Conservation (phyloP, 768 basidiomycete species). For the Lactifluus pinguis region DNA sequence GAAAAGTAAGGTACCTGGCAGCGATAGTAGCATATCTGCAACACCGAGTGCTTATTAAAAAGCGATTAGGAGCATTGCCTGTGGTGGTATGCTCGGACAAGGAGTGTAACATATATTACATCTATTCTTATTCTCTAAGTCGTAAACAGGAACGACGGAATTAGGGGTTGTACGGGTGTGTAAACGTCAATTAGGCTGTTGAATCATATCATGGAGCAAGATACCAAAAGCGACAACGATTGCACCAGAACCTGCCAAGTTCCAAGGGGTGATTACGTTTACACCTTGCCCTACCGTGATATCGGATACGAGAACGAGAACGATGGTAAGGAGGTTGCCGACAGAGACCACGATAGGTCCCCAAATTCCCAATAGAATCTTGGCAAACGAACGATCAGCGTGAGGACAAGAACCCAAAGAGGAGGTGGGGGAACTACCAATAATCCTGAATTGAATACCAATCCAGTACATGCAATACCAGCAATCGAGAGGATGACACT, state of each 20-base stretch:
- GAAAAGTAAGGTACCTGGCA: too few relatives aligned
- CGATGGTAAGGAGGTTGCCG: conserved; percentile 90
- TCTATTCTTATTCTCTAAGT: background rate
- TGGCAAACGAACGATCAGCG: background rate
- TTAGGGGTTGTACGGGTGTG: too few relatives aligned
- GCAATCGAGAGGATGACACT: conserved; percentile 42
- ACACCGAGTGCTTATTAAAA: too few relatives aligned
- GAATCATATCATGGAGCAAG: conserved; percentile 62
- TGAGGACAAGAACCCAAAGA: background rate
- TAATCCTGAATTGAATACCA: conserved; percentile 76
- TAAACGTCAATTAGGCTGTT: conserved; percentile 6
- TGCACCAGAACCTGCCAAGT: conserved; percentile 64
- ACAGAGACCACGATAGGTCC: conserved; percentile 84
- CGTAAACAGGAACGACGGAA: background rate
- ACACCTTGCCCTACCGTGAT: conserved; percentile 57
- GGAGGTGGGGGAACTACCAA: conserved; percentile 45
- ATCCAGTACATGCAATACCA: conserved; percentile 62
- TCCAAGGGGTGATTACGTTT: conserved; percentile 58
- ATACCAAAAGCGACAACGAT: conserved; percentile 81
- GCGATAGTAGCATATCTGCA: too few relatives aligned
- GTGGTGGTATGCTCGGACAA: too few relatives aligned
- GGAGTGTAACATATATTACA: background rate
- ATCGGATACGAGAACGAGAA: conserved; percentile 78
- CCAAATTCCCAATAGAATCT: conserved; percentile 80
- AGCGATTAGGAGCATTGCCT: too few relatives aligned